These are phyloP conservation scores for Apium graveolens DNA, from an alignment of 129 eudicot species.

Conservation along the genomic window DNA sequence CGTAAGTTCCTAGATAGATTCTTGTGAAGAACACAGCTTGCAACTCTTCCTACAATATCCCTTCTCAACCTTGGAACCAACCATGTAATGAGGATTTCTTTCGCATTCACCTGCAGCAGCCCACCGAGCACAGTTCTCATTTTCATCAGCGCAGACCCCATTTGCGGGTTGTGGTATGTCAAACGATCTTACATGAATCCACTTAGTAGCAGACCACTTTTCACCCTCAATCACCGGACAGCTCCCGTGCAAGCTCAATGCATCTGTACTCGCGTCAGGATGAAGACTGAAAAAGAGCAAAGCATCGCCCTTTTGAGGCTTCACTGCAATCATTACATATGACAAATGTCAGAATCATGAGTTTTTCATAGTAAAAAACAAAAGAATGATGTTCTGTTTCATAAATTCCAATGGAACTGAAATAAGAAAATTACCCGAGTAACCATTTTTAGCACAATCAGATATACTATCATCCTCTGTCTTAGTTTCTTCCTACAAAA, in stretches of 20 bases:
- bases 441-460: slow-evolving; percentile 72
- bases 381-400: background rate
- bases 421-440: slow-evolving; percentile 37
- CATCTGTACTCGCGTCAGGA: slow-evolving; percentile 63
- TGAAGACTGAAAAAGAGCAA: slow-evolving; percentile 76
- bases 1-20: background rate
- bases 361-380: background rate
- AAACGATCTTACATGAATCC: slow-evolving; percentile 74
- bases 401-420: background rate
- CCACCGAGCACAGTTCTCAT: slow-evolving; percentile 41
- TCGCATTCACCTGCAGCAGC: slow-evolving; percentile 64
- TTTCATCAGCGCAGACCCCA: slow-evolving; percentile 39
- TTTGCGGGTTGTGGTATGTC: slow-evolving; percentile 19
- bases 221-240: slow-evolving; percentile 89
- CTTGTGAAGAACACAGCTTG: slow-evolving; percentile 34
- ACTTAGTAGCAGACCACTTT: slow-evolving; percentile 91
- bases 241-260: slow-evolving; percentile 75
- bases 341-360: background rate
- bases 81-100: slow-evolving; percentile 57
- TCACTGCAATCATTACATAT: slow-evolving; percentile 33
- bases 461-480: slow-evolving; percentile 66
- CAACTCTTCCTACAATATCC: slow-evolving; percentile 73
- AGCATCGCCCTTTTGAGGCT: slow-evolving; percentile 77
- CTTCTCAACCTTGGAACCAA: slow-evolving; percentile 28
- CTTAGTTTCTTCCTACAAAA: slow-evolving; percentile 37